Evolutionary conservation across 2,329 filamentous ascomycete genomes (phyloP).

Genomic region (Phialophora verrucosa): DNA sequence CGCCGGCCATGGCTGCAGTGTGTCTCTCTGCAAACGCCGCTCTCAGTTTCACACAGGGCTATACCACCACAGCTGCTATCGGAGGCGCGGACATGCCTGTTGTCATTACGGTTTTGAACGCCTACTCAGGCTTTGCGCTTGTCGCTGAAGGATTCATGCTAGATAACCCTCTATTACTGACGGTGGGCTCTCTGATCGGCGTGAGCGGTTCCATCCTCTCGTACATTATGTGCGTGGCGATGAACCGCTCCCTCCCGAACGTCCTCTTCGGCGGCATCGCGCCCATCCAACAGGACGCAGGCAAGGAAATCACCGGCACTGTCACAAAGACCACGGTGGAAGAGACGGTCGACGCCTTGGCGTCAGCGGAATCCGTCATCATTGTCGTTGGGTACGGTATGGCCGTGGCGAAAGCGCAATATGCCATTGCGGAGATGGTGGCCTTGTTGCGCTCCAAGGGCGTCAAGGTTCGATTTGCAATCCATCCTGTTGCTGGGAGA

Average conservation of each 20-base stretch:
- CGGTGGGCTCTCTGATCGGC: slow-evolving; percentile 84
- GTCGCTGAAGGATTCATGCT: slow-evolving; percentile 93
- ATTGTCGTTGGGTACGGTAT: slow-evolving; percentile 91
- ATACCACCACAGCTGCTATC: slow-evolving; percentile 84
- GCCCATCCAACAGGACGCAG: slow-evolving; percentile 62
- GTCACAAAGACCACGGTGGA: slow-evolving; percentile 80
- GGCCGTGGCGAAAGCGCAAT: slow-evolving; percentile 93
- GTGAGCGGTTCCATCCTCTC: slow-evolving; percentile 88
- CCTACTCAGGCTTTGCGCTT: slow-evolving; percentile 87
- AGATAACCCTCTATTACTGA: slow-evolving; percentile 82
- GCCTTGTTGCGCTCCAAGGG: slow-evolving; percentile 73
- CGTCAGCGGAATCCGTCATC: slow-evolving; percentile 81
- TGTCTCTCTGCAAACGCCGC: slow-evolving; percentile 77
- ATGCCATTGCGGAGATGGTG: slow-evolving; percentile 84
- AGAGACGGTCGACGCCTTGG: slow-evolving; percentile 76
- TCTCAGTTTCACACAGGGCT: slow-evolving; percentile 84
- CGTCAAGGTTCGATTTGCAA: slow-evolving; percentile 83
- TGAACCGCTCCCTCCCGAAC: slow-evolving; percentile 89
- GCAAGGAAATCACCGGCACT: slow-evolving; percentile 76
- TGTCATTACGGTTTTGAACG: slow-evolving; percentile 87
- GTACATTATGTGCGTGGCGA: slow-evolving; percentile 85
- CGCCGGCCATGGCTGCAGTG: slow-evolving; percentile 76
- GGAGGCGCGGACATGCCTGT: slow-evolving; percentile 95
- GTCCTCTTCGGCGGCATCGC: slow-evolving; percentile 85
- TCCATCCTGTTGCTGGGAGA: slow-evolving; percentile 85